Base-by-base conservation (phyloP, 2,329 filamentous ascomycete genomes). In the Aspergillus bombycis region DNA sequence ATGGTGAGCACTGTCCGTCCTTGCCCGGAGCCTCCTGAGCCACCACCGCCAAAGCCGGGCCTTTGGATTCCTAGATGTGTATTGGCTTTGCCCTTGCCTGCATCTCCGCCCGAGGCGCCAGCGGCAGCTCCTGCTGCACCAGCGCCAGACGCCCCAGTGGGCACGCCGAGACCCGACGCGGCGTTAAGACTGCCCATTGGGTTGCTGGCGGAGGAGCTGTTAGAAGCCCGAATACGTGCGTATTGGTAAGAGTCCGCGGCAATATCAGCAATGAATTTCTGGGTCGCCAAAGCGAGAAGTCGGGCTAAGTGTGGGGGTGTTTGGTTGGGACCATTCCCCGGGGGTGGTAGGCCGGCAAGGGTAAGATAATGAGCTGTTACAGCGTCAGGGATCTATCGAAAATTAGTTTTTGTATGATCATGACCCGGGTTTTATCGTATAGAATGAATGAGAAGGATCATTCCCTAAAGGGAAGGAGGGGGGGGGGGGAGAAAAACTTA, bases 341-440 rank as follows among this genome's bases (percentile, higher is more conserved):
- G 93, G 1, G 94, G 94, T 38, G 95, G 94, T 4, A 99, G 91
- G 59, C 95, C 95, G 68, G 94, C 93, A 71, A 96, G 91, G 43
- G 94, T 96, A 82, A 99, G 91, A 82, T 99, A 99, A 85, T 98
- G 97, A 78, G 96, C 90, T 67, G 94, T 98, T 26, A 99, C 95
- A 23, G 95, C 95, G 75, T 99, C 95, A 53, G 95, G 95, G 71
- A 99, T 98, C 92, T 97, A 71, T 41, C 58, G 52, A 52, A 46
- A n/a, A 60, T 67, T 63, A 68, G 54, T 30, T 8, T 54, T 23
- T 12, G 6, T 14, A 23, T 14, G 11, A 36, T 23, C 28, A 38
- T 7, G 12, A 14, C 8, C 21, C 19, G 21, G 21, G 14, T 7
- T 28, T 3, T 26, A 26, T 26, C 11, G 6, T 2, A 7, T 8